Percentiles rank a stretch among this genome's conserved stretches.
Evolutionary conservation across 805 yeast genomes (phyloP).

Genomic region (Candida easanensis): DNA sequence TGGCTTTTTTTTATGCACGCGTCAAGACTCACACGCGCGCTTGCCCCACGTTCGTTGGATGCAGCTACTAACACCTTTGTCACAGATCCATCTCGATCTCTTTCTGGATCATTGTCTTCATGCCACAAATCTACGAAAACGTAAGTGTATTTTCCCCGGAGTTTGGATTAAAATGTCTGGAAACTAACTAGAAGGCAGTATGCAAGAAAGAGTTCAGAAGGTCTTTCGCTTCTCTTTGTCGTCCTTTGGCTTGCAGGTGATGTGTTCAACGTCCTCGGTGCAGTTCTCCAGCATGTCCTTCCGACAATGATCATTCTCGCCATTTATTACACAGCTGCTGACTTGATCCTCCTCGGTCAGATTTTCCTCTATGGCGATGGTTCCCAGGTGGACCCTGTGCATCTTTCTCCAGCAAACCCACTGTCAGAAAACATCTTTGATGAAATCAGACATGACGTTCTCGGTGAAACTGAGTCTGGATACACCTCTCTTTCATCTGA

Average conservation of each 20-base stretch:
- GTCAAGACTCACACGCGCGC: neutral
- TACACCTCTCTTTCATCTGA: conserved; percentile 12
- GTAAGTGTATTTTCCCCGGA: conserved; percentile 1
- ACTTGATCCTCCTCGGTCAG: conserved; percentile 77
- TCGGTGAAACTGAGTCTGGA: conserved; percentile 24
- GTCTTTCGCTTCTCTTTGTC: conserved; percentile 82
- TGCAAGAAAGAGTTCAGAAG: conserved; percentile 81
- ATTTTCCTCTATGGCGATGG: conserved; percentile 77
- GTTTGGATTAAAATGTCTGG: neutral
- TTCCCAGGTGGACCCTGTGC: conserved; percentile 62
- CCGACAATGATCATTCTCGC: conserved; percentile 95
- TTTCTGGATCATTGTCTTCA: conserved; percentile 97
- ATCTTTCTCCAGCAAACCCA: conserved; percentile 87
- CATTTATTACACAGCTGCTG: conserved; percentile 89
- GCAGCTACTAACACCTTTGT: conserved; percentile 1
- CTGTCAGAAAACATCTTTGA: conserved; percentile 69
- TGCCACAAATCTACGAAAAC: conserved; percentile 94
- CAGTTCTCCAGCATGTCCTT: conserved; percentile 81
- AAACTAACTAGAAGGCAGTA: conserved; percentile 33
- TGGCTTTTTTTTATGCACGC: too few species aligned
- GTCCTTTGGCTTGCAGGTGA: conserved; percentile 93
- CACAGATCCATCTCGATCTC: conserved; percentile 77
- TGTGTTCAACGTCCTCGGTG: conserved; percentile 89
- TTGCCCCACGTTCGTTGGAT: neutral
- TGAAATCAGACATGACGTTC: conserved; percentile 46